Conservation (phyloP, 192 early-diverging fungal species). For the Coemansia sp. region DNA sequence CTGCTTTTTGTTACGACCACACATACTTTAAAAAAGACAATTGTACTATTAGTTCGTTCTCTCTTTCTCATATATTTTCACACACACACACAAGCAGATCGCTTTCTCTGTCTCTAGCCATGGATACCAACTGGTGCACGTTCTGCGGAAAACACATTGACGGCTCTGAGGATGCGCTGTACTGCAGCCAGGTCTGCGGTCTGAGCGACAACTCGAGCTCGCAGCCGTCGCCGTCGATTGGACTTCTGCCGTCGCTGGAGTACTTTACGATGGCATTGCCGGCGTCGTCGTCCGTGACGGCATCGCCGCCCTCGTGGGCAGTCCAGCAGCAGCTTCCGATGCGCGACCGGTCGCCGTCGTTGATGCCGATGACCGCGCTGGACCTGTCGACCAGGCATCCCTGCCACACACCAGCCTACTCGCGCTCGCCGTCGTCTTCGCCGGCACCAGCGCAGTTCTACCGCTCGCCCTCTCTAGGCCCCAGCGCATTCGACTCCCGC, state of each 20-base stretch:
- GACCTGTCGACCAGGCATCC: constrained; percentile 44
- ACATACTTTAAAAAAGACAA: not conserved
- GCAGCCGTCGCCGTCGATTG: not conserved
- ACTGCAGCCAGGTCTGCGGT: constrained; percentile 50
- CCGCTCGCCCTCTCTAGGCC: constrained; percentile 36
- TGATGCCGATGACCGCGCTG: constrained; percentile 46
- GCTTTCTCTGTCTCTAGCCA: constrained; percentile 9
- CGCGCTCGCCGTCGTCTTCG: constrained; percentile 17
- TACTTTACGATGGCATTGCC: constrained; percentile 40
- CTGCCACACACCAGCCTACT: constrained; percentile 53
- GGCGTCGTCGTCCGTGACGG: constrained; percentile 15
- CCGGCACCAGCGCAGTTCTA: constrained; percentile 11
- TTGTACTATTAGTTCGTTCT: not conserved
- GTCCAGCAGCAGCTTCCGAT: constrained; percentile 15
- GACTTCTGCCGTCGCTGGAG: constrained; percentile 22
- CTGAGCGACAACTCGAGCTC: constrained; percentile 16
- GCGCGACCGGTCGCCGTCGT: constrained; percentile 50
- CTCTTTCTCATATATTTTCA: not conserved
- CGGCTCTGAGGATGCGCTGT: constrained; percentile 43
- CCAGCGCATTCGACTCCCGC: constrained; percentile 35
- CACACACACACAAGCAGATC: constrained; percentile 3
- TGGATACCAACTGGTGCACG: constrained; percentile 56
- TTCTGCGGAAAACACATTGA: constrained; percentile 55
- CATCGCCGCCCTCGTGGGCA: constrained; percentile 22
- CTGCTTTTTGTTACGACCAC: not conserved